Percentiles rank a stretch among this genome's conserved stretches.
phyloP scores from a whole-genome alignment of 345 rosid genomes.

The Punica granatum region DNA sequence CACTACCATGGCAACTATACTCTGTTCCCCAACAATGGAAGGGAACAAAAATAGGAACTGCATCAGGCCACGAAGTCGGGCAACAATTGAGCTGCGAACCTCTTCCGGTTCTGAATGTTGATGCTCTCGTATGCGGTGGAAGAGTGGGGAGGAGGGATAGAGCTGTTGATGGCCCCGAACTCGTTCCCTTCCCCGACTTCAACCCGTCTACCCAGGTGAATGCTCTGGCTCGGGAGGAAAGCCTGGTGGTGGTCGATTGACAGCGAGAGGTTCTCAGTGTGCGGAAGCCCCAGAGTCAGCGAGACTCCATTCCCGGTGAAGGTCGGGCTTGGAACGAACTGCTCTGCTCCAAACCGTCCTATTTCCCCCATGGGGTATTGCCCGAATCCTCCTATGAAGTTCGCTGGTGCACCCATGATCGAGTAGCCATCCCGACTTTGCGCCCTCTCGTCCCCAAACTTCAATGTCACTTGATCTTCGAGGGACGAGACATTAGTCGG shows the following conservation, averaged over 20 bases:
- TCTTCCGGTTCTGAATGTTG: conserved; percentile 74
- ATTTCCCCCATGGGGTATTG: conserved; percentile 87
- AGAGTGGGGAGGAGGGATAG: conserved; percentile 36
- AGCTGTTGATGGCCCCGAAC: conserved; percentile 39
- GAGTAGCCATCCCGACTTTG: conserved; percentile 67
- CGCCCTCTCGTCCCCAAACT: conserved; percentile 46
- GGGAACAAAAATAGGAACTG: conserved; percentile 18
- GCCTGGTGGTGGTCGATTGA: conserved; percentile 60
- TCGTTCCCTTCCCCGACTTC: conserved; percentile 63
- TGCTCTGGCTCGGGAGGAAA: conserved; percentile 70
- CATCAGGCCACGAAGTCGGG: conserved; percentile 82
- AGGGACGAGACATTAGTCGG: conserved; percentile 32
- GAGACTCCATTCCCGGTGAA: conserved; percentile 41
- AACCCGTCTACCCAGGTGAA: conserved; percentile 71
- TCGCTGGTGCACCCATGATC: conserved; percentile 54
- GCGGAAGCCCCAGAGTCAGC: conserved; percentile 85
- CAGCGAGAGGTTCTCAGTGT: conserved; percentile 71
- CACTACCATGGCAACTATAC: conserved; percentile 24
- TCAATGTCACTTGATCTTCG: conserved; percentile 40
- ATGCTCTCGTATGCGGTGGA: conserved; percentile 65
- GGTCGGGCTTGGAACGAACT: conserved; percentile 25
- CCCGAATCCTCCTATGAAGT: conserved; percentile 75
- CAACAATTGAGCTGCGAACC: conserved; percentile 78
- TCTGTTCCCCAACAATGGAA: conserved; percentile 6
- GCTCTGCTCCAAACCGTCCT: conserved; percentile 71